These are phyloP conservation scores for Euphorbia pulcherrima DNA, from an alignment of 345 rosid genomes.

Conservation along the genomic window DNA sequence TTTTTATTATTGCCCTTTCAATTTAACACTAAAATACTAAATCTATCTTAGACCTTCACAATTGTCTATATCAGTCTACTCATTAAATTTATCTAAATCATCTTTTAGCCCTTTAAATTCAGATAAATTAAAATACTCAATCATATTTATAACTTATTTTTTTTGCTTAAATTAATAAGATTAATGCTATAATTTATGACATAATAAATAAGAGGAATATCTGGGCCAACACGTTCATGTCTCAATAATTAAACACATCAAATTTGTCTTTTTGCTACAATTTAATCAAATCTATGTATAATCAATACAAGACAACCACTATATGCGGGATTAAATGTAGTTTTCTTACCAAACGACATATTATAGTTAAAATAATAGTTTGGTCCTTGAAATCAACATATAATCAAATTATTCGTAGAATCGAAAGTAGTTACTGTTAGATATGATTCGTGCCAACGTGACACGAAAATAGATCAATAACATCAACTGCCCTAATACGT, in stretches of 20 bases:
- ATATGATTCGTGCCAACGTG: slow-evolving; percentile 44
- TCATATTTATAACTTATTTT: too few relatives aligned
- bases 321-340: not conserved
- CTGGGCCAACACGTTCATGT: slow-evolving; percentile 4
- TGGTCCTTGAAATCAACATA: not conserved
- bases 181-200: too few relatives aligned
- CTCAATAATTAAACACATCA: not conserved
- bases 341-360: not conserved
- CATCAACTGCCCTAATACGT: slow-evolving; percentile 8
- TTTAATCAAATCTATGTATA: not conserved
- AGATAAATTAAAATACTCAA: too few relatives aligned
- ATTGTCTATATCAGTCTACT: too few relatives aligned
- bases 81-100: too few relatives aligned
- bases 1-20: too few relatives aligned
- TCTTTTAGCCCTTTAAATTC: not conserved
- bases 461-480: slow-evolving; percentile 14
- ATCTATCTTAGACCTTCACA: too few relatives aligned
- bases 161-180: too few relatives aligned
- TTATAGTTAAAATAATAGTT: not conserved
- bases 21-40: too few relatives aligned
- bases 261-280: not conserved
- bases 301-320: not conserved
- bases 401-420: slow-evolving; percentile 14
- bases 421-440: slow-evolving; percentile 15
- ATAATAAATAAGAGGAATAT: not conserved